A percentile compares a stretch with the other conserved stretches of the same genome.
Conservation (phyloP, 768 basidiomycete species). For the Naganishia onofrii region DNA sequence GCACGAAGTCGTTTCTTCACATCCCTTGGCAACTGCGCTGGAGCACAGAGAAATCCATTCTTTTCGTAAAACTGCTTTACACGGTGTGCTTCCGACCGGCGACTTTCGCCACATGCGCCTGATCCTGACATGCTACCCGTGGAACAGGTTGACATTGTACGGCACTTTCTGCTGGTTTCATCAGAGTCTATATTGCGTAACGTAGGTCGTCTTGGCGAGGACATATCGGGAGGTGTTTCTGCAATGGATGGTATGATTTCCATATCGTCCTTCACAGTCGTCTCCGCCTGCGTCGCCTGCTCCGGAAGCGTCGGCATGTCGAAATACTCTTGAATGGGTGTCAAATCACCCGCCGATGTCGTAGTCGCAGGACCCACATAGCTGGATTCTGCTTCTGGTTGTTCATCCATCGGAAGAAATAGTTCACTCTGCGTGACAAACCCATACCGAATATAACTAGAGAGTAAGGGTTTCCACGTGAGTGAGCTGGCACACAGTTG, state of each 20-base stretch:
- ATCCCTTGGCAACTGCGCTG: conserved; percentile 12
- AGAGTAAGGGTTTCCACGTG: background rate
- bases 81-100: conserved; percentile 16
- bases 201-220: background rate
- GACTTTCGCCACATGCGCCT: background rate
- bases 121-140: conserved; percentile 1
- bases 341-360: background rate
- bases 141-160: conserved; percentile 17
- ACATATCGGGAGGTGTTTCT: background rate
- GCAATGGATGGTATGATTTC: background rate
- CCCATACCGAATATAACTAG: conserved; percentile 20
- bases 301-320: background rate
- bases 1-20: conserved; percentile 18
- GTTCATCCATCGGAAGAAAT: background rate
- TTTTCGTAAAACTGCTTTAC: conserved; percentile 23
- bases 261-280: background rate
- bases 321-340: conserved; percentile 1
- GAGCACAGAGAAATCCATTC: conserved; percentile 29
- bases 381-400: background rate
- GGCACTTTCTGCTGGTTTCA: background rate
- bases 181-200: background rate
- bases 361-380: no score
- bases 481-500: background rate
- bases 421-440: conserved; percentile 13
- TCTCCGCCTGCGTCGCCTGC: background rate